Evolutionary conservation across 164 flowering plant genomes (phyloP).

Genomic region (Akebia trifoliata): DNA sequence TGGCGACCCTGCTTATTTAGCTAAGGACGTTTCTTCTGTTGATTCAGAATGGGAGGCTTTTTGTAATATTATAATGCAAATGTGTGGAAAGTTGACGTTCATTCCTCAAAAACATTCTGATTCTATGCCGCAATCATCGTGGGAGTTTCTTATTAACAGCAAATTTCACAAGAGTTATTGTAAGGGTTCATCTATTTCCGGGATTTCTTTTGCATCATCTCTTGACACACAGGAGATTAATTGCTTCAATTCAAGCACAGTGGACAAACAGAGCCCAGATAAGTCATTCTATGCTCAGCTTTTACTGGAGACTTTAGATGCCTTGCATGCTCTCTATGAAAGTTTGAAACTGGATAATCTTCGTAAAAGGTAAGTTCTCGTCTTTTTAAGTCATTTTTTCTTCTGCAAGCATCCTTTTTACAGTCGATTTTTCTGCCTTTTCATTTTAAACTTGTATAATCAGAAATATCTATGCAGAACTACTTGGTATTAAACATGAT

Average conservation of each 20-base stretch:
- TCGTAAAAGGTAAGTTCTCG: constrained; percentile 53
- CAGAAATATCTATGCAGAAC: too few species aligned
- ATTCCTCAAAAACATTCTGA: constrained; percentile 15
- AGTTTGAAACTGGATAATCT: constrained; percentile 74
- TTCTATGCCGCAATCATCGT: constrained; percentile 36
- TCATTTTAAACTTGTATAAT: too few species aligned
- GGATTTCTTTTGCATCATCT: constrained; percentile 21
- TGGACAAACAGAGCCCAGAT: constrained; percentile 23
- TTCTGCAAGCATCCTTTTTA: background rate
- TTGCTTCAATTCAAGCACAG: constrained; percentile 18
- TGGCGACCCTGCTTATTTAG: constrained; percentile 33
- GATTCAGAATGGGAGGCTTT: constrained; percentile 84
- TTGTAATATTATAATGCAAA: constrained; percentile 41
- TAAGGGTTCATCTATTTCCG: constrained; percentile 23
- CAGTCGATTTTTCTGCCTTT: background rate
- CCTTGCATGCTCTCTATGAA: constrained; percentile 91
- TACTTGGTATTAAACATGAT: too few species aligned
- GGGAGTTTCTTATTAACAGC: constrained; percentile 84
- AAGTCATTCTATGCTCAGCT: constrained; percentile 39
- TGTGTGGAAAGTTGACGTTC: constrained; percentile 33
- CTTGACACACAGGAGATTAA: constrained; percentile 18
- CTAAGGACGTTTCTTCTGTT: constrained; percentile 42
- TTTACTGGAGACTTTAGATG: constrained; percentile 52
- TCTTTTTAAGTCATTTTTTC: background rate
- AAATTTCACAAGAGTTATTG: constrained; percentile 59